Percentiles rank a stretch among this genome's conserved stretches.
These are phyloP conservation scores for Cystofilobasidium ferigula DNA, from an alignment of 768 basidiomycete genomes.

Conservation along the genomic window DNA sequence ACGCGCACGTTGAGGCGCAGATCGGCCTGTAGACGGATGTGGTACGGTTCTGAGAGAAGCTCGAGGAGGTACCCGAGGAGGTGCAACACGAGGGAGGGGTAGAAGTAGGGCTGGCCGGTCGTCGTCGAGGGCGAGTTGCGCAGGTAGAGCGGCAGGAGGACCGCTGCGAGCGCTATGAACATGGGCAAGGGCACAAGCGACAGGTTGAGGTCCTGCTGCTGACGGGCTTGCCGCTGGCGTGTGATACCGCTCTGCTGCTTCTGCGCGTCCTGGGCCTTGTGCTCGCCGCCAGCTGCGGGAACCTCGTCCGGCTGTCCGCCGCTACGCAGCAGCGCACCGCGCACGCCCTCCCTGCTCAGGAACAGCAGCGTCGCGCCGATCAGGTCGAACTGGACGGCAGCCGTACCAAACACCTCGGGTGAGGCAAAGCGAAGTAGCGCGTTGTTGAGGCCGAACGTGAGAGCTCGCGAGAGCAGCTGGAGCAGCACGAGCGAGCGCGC, in stretches of 20 bases:
- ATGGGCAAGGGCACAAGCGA: constrained; percentile 56
- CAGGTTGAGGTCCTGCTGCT: constrained; percentile 40
- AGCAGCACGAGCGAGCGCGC: constrained; percentile 65
- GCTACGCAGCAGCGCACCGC: constrained; percentile 63
- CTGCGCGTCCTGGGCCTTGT: neutral
- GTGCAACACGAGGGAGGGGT: constrained; percentile 55
- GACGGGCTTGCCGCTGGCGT: neutral
- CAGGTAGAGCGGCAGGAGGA: constrained; percentile 49
- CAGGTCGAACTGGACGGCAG: constrained; percentile 88
- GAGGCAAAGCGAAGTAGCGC: constrained; percentile 69
- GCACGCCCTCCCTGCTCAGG: constrained; percentile 81
- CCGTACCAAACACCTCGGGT: constrained; percentile 74
- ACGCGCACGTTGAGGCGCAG: constrained; percentile 62
- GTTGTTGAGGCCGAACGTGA: constrained; percentile 86
- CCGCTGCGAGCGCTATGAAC: constrained; percentile 55
- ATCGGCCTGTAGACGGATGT: constrained; percentile 50
- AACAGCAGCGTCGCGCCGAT: constrained; percentile 81
- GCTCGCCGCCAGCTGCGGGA: neutral
- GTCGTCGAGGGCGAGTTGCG: constrained; percentile 48
- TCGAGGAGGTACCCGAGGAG: constrained; percentile 63
- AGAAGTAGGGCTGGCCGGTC: constrained; percentile 54
- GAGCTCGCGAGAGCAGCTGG: constrained; percentile 68
- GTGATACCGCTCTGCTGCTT: neutral
- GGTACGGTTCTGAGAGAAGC: constrained; percentile 70
- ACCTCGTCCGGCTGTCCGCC: constrained; percentile 41